Evolutionary conservation across 768 basidiomycete species (phyloP).

Genomic region (Russula foetens): DNA sequence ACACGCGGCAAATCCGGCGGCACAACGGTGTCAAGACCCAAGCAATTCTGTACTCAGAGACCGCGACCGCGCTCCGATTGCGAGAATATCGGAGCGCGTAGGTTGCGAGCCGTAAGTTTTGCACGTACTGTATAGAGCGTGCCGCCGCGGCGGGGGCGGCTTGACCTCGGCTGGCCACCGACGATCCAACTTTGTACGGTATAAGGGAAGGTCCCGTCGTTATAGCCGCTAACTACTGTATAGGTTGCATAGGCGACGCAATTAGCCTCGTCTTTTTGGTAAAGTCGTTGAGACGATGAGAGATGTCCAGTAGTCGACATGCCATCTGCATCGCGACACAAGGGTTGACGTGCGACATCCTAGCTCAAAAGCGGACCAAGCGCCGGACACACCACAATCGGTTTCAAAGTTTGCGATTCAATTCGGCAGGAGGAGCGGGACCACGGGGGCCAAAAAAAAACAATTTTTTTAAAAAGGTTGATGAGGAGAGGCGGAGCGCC

Average conservation of each 20-base stretch:
- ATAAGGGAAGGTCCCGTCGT: slow-evolving; percentile 13
- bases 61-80: not conserved
- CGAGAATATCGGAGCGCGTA: not conserved
- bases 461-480: slow-evolving; percentile 1
- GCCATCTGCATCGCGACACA: not conserved
- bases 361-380: not conserved
- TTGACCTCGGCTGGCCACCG: slow-evolving; percentile 4
- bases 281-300: not conserved
- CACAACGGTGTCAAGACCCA: not conserved
- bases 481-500: slow-evolving; percentile 13
- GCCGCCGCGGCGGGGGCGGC: not conserved
- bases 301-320: not conserved
- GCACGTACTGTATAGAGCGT: not conserved
- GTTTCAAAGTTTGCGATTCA: not conserved
- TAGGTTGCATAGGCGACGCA: slow-evolving; percentile 15
- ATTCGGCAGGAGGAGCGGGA: not conserved
- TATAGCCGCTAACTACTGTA: slow-evolving; percentile 4
- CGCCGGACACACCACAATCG: not conserved
- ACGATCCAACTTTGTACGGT: slow-evolving; percentile 12
- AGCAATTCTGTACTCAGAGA: not conserved
- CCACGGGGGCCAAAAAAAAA: not conserved
- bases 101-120: not conserved
- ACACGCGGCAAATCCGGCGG: not conserved
- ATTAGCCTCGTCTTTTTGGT: slow-evolving; percentile 9
- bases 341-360: slow-evolving; percentile 10